Evolutionary conservation across 1,139 yeast species (phyloP).

Genomic region (Nakaseomyces sp.): DNA sequence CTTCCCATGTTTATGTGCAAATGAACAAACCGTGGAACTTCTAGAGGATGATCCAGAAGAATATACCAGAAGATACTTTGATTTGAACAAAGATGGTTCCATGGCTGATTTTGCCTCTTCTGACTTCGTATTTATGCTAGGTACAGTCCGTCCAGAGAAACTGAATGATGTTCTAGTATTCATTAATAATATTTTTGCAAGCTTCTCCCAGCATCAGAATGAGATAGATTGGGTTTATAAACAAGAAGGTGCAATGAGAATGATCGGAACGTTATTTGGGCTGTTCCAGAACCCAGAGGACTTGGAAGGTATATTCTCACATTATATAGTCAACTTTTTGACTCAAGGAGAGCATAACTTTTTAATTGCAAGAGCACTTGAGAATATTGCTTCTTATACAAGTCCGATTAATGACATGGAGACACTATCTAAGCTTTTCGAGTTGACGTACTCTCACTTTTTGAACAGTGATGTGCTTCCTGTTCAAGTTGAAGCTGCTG

Average conservation of each 20-base stretch:
- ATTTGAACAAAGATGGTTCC: conserved; percentile 58
- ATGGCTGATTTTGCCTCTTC: conserved; percentile 80
- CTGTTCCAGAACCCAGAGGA: conserved; percentile 51
- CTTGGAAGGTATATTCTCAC: conserved; percentile 63
- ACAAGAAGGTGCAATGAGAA: conserved; percentile 76
- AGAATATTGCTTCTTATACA: conserved; percentile 58
- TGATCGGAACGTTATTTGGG: conserved; percentile 63
- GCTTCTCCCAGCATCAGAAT: conserved; percentile 22
- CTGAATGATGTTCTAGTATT: conserved; percentile 39
- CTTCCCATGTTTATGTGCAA: conserved; percentile 54
- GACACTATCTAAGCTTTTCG: conserved; percentile 51
- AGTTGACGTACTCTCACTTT: conserved; percentile 40
- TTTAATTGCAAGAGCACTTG: conserved; percentile 78
- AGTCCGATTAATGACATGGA: conserved; percentile 43
- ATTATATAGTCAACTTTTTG: conserved; percentile 57
- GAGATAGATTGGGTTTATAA: conserved; percentile 50
- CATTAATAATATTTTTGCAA: conserved; percentile 44
- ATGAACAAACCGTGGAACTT: conserved; percentile 47
- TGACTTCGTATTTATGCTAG: conserved; percentile 51
- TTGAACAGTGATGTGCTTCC: conserved; percentile 45
- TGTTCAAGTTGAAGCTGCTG: conserved; percentile 76
- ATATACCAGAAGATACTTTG: conserved; percentile 60
- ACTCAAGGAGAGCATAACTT: conserved; percentile 57
- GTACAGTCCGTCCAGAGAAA: conserved; percentile 41
- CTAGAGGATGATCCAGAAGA: conserved; percentile 70